Evolutionary conservation across 768 basidiomycete genomes (phyloP).

Genomic region (Trametes meyenii): DNA sequence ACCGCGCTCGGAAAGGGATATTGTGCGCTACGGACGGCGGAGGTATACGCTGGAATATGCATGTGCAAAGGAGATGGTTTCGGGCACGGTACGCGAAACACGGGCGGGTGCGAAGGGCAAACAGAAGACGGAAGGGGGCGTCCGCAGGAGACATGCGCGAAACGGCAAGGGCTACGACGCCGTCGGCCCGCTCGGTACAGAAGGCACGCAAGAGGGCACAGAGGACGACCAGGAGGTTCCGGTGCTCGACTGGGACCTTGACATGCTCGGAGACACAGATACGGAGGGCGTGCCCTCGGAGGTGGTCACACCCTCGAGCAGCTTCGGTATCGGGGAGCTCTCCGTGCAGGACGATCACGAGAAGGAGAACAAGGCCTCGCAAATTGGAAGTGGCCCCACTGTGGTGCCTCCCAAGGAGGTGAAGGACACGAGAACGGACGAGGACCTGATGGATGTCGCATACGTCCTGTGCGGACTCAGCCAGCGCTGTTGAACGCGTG

Average conservation of each 20-base stretch:
- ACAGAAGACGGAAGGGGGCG: neutral
- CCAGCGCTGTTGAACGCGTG: conserved; percentile 23
- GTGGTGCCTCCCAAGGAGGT: conserved; percentile 37
- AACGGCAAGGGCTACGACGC: neutral
- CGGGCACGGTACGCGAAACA: conserved; percentile 8
- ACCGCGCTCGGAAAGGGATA: conserved; percentile 26
- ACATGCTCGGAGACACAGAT: conserved; percentile 15
- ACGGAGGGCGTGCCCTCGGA: conserved; percentile 19
- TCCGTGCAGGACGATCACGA: conserved; percentile 10
- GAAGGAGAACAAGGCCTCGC: neutral
- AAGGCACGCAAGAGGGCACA: conserved; percentile 44
- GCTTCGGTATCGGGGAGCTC: conserved; percentile 45
- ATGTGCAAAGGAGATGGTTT: conserved; percentile 33
- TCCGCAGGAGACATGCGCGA: conserved; percentile 18
- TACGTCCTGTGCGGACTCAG: conserved; percentile 64
- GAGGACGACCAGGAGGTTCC: conserved; percentile 54
- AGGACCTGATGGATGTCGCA: conserved; percentile 73
- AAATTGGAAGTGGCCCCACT: conserved; percentile 1
- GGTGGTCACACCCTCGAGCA: conserved; percentile 36
- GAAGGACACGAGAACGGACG: conserved; percentile 43
- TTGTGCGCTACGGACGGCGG: conserved; percentile 32
- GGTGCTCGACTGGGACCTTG: conserved; percentile 49
- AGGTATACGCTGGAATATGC: conserved; percentile 41
- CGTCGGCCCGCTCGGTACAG: neutral
- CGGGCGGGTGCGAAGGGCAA: neutral